phyloP scores from a whole-genome alignment of 768 basidiomycete species.

The Lyophyllum semitale region DNA sequence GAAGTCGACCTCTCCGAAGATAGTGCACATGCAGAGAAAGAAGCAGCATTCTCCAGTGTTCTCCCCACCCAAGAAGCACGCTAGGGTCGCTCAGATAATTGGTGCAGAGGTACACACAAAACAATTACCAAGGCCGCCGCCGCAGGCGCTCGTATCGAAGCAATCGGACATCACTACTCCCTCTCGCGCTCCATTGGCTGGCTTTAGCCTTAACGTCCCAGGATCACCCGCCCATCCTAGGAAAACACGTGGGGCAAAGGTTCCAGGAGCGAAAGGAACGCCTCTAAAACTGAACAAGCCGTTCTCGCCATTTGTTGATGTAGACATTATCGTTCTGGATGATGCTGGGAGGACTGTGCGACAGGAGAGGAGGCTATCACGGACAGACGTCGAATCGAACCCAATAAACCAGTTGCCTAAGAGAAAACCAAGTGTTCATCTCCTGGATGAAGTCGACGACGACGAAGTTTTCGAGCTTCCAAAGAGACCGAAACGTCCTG shows the following conservation, averaged over 20 bases:
- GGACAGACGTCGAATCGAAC: constrained; percentile 42
- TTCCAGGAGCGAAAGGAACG: constrained; percentile 22
- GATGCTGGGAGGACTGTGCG: constrained; percentile 56
- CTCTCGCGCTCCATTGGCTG: constrained; percentile 32
- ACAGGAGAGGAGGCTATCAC: constrained; percentile 62
- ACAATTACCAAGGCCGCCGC: constrained; percentile 11
- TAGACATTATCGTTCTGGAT: constrained; percentile 73
- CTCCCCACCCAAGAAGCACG: constrained; percentile 33
- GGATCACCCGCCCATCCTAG: constrained; percentile 37
- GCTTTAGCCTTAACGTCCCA: constrained; percentile 31
- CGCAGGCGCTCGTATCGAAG: constrained; percentile 15
- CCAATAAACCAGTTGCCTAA: constrained; percentile 13
- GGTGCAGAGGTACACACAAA: constrained; percentile 16
- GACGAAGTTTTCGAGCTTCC: constrained; percentile 25
- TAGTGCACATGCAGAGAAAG: constrained; percentile 35
- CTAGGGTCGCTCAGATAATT: constrained; percentile 32
- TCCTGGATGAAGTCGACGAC: constrained; percentile 17
- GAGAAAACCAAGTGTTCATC: not conserved
- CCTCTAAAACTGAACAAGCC: constrained; percentile 37
- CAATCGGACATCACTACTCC: constrained; percentile 20
- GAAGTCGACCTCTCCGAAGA: constrained; percentile 36
- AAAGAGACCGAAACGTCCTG: constrained; percentile 26
- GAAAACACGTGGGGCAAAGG: constrained; percentile 24
- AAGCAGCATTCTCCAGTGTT: constrained; percentile 37
- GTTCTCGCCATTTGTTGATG: constrained; percentile 51